Conservation (phyloP, 306 rosid genomes). For the Malus sieversii region DNA sequence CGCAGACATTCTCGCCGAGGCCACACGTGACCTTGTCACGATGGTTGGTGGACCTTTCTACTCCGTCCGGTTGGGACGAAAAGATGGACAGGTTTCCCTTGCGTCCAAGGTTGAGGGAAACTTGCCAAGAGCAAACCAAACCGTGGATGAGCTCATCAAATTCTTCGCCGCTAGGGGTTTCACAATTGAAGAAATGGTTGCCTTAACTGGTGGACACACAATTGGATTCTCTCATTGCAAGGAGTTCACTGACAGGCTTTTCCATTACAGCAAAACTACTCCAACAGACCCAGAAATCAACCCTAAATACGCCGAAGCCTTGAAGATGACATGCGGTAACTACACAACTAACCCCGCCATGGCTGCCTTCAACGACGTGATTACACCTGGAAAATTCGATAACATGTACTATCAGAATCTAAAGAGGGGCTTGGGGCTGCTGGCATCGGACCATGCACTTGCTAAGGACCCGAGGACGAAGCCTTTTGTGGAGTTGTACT, state of each 20-base stretch:
- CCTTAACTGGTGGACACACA: conserved; percentile 42
- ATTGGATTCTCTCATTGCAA: conserved; percentile 51
- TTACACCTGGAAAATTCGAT: conserved; percentile 47
- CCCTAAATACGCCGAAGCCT: conserved; percentile 31
- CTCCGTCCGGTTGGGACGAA: conserved; percentile 32
- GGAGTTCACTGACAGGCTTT: conserved; percentile 37
- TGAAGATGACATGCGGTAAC: conserved; percentile 35
- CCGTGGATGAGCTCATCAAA: conserved; percentile 27
- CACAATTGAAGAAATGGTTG: conserved; percentile 39
- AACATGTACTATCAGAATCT: conserved; percentile 42
- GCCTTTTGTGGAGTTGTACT: conserved; percentile 32
- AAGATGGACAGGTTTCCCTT: conserved; percentile 33
- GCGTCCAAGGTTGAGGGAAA: conserved; percentile 22
- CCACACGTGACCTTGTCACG: conserved; percentile 40
- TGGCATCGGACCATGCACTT: conserved; percentile 29
- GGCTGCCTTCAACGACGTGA: conserved; percentile 48
- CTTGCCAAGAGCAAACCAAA: conserved; percentile 21
- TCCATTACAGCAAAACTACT: conserved; percentile 14
- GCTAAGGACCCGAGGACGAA: conserved; percentile 32
- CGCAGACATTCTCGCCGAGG: conserved; percentile 40
- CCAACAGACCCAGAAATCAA: conserved; percentile 42
- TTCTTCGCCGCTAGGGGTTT: conserved; percentile 29
- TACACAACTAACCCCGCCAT: conserved; percentile 22
- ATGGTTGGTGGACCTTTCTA: conserved; percentile 48
- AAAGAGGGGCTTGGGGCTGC: conserved; percentile 34